These are phyloP conservation scores for Cyphellophora europaea DNA, from an alignment of 2,329 filamentous ascomycete species.

Conservation along the genomic window DNA sequence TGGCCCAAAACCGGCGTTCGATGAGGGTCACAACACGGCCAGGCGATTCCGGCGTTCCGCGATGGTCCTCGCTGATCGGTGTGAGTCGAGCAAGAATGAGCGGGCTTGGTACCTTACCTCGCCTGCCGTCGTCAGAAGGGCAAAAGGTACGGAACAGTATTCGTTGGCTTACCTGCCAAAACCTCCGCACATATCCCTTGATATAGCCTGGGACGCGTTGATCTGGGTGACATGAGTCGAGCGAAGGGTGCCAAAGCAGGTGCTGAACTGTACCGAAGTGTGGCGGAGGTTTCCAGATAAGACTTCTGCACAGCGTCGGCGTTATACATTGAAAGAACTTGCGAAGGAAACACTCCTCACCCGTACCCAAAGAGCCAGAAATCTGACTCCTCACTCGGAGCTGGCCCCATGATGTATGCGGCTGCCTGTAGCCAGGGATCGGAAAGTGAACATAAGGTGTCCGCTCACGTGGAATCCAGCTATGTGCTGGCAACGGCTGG, in stretches of 20 bases:
- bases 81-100: background rate
- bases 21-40: conserved; percentile 92
- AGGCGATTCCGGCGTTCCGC: conserved; percentile 77
- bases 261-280: conserved; percentile 70
- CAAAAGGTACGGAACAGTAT: too few species aligned
- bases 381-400: conserved; percentile 50
- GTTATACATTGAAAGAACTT: too few species aligned
- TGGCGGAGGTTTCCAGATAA: conserved; percentile 97
- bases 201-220: conserved; percentile 81
- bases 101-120: conserved; percentile 18
- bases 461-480: too few species aligned
- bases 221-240: conserved; percentile 57
- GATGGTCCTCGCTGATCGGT: conserved; percentile 91
- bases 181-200: conserved; percentile 83
- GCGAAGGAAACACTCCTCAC: conserved; percentile 37
- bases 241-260: too few species aligned
- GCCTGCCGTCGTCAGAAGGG: too few species aligned
- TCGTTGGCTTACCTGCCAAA: conserved; percentile 97
- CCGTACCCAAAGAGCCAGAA: conserved; percentile 98
- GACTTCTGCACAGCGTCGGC: conserved; percentile 67
- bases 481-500: too few species aligned
- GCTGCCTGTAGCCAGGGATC: too few species aligned
- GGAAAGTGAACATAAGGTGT: too few species aligned
- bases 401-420: too few species aligned
- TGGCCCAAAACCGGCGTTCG: conserved; percentile 72